Evolutionary conservation across 2,329 filamentous ascomycete species (phyloP).

Genomic region (Colletotrichum acutatum): DNA sequence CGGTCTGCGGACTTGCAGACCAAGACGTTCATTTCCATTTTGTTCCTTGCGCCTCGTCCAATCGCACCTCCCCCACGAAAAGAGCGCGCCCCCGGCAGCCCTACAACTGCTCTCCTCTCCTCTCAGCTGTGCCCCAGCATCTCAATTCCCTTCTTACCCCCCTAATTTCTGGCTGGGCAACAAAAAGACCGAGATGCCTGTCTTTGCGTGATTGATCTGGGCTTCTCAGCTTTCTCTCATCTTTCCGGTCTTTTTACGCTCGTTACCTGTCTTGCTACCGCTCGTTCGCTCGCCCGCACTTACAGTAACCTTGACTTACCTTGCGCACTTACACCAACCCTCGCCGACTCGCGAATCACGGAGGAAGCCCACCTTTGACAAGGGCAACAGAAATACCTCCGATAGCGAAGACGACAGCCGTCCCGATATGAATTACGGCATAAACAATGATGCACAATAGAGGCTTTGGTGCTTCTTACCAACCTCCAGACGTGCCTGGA

Average conservation of each 20-base stretch:
- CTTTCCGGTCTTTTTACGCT: neutral
- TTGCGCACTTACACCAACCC: slow-evolving; percentile 2
- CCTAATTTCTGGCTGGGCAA: slow-evolving; percentile 19
- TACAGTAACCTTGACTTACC: neutral
- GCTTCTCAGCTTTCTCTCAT: neutral
- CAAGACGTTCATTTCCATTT: neutral
- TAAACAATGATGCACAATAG: slow-evolving; percentile 28
- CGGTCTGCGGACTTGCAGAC: neutral
- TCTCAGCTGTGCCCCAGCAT: slow-evolving; percentile 30
- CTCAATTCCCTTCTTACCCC: slow-evolving; percentile 2
- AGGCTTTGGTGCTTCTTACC: slow-evolving; percentile 43
- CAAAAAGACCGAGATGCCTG: slow-evolving; percentile 5
- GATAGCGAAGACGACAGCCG: neutral
- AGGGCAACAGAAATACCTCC: neutral
- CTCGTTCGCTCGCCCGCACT: neutral
- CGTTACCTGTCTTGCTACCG: neutral
- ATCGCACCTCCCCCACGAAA: slow-evolving; percentile 14
- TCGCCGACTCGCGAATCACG: neutral
- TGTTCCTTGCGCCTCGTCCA: slow-evolving; percentile 13
- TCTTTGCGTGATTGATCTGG: slow-evolving; percentile 2
- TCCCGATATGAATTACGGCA: slow-evolving; percentile 26
- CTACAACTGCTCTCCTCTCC: slow-evolving; percentile 16
- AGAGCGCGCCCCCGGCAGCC: slow-evolving; percentile 18
- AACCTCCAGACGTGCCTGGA: slow-evolving; percentile 22
- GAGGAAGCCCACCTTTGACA: neutral